These are phyloP conservation scores for Coffea canephora DNA, from an alignment of 257 asterid genomes.

Conservation along the genomic window DNA sequence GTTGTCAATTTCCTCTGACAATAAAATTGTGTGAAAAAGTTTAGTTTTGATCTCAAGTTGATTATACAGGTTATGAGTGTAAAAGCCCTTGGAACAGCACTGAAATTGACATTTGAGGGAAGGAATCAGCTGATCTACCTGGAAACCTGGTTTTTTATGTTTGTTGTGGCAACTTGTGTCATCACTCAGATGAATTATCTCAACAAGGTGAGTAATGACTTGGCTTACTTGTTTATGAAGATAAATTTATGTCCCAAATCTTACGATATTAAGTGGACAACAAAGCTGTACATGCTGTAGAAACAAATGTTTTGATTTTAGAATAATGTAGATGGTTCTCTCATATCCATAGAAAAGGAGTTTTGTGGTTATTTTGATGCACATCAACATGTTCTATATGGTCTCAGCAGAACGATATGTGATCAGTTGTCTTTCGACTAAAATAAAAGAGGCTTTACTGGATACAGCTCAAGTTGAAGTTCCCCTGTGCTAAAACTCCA, in stretches of 20 bases:
- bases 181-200: conserved; percentile 89
- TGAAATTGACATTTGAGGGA: conserved; percentile 83
- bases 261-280: neutral
- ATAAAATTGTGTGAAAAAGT: neutral
- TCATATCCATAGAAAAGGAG: neutral
- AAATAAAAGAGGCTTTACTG: neutral
- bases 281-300: too few species aligned
- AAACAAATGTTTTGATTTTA: too few species aligned
- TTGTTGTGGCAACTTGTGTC: conserved; percentile 69
- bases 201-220: conserved; percentile 58
- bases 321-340: neutral
- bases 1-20: neutral
- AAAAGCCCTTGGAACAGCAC: conserved; percentile 84
- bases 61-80: conserved; percentile 78
- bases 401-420: neutral
- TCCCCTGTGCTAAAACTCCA: neutral
- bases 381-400: neutral
- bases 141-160: conserved; percentile 76
- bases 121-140: conserved; percentile 70
- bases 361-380: neutral
- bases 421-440: neutral
- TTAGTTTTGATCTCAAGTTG: conserved; percentile 3
- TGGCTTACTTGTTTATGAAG: conserved; percentile 6
- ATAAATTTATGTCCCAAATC: conserved; percentile 18
- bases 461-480: neutral